A percentile compares a stretch with the other conserved stretches of the same genome.
phyloP scores from a whole-genome alignment of 176 grass and related monocot species.

The Typha latifolia region DNA sequence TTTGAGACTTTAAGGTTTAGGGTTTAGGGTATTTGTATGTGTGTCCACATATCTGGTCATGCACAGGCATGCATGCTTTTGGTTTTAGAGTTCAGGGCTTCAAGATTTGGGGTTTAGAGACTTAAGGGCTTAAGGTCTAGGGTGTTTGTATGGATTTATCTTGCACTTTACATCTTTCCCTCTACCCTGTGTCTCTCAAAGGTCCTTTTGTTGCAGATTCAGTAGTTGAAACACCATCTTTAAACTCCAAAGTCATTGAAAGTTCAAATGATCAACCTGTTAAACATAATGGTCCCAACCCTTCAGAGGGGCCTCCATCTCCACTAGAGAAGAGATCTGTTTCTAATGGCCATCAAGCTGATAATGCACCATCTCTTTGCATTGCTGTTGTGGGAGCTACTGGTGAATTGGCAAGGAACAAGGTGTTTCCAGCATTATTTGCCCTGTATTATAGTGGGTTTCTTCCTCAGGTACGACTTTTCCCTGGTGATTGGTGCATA shows the following conservation, averaged over 20 bases:
- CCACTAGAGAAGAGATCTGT: slow-evolving; percentile 13
- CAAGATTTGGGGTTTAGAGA: too few relatives aligned
- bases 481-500: background rate
- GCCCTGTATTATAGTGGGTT: slow-evolving; percentile 78
- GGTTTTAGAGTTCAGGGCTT: too few relatives aligned
- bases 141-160: too few relatives aligned
- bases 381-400: slow-evolving; percentile 92
- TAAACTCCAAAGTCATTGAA: slow-evolving; percentile 27
- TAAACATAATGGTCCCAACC: background rate
- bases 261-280: slow-evolving; percentile 19
- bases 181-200: background rate
- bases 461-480: slow-evolving; percentile 56
- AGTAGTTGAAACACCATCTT: slow-evolving; percentile 33
- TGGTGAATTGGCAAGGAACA: slow-evolving; percentile 77
- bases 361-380: slow-evolving; percentile 47
- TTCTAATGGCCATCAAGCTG: slow-evolving; percentile 7
- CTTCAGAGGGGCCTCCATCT: slow-evolving; percentile 16
- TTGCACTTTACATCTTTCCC: background rate
- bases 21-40: too few relatives aligned
- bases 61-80: too few relatives aligned
- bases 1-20: too few relatives aligned
- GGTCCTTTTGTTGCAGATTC: slow-evolving; percentile 30
- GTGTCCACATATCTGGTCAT: too few relatives aligned
- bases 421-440: slow-evolving; percentile 87
- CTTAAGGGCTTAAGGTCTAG: too few relatives aligned